Conservation (phyloP, 1,139 yeast species). For the Protomyces inundatus region DNA sequence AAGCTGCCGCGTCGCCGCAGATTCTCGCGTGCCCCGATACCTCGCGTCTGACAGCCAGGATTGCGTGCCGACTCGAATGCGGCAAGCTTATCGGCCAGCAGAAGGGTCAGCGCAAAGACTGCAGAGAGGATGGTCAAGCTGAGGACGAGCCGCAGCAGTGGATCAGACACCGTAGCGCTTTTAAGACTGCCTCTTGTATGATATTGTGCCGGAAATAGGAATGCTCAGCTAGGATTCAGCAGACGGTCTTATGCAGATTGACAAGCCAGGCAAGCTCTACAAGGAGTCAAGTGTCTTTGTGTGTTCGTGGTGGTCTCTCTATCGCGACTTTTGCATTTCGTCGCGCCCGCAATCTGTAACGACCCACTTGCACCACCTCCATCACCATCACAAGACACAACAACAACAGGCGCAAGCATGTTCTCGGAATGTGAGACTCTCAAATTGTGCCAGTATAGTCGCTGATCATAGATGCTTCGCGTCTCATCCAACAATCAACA, state of each 20-base stretch:
- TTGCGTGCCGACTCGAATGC: constrained; percentile 9
- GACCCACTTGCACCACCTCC: no score
- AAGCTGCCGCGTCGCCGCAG: constrained; percentile 36
- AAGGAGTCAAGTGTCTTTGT: no score
- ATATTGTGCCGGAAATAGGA: no score
- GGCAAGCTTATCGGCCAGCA: constrained; percentile 13
- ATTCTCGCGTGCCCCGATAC: constrained; percentile 34
- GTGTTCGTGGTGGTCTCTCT: no score
- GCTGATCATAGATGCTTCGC: constrained; percentile 6
- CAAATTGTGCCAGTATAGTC: neutral
- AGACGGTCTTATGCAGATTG: no score
- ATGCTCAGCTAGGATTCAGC: no score
- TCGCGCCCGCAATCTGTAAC: neutral
- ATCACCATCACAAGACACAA: no score
- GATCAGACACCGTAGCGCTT: neutral
- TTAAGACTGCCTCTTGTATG: no score
- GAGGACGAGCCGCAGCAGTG: neutral
- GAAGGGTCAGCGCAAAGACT: neutral
- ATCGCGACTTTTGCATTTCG: neutral
- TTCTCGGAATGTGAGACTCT: neutral
- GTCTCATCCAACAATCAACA: constrained; percentile 17
- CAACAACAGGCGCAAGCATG: neutral
- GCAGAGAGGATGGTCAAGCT: neutral
- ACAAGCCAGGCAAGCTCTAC: no score
- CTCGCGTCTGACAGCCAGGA: neutral